Evolutionary conservation across 2,329 filamentous ascomycete species (phyloP).

Genomic region (Colletotrichum siamense): DNA sequence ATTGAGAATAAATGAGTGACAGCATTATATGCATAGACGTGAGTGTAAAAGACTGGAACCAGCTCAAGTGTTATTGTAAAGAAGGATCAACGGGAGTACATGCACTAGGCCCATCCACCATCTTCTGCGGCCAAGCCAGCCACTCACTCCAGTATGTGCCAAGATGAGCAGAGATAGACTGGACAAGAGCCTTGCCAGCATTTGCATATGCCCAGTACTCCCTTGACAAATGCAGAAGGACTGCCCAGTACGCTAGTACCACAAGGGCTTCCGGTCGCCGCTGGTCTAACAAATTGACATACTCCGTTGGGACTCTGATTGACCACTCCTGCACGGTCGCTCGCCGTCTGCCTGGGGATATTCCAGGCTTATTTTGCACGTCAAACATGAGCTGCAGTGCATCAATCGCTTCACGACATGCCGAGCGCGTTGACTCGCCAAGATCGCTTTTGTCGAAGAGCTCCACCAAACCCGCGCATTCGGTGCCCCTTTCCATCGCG

Average conservation of each 20-base stretch:
- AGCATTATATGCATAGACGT: neutral
- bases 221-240: slow-evolving; percentile 41
- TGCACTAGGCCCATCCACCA: rapidly evolving
- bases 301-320: slow-evolving; percentile 36
- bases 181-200: slow-evolving; percentile 33
- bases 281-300: slow-evolving; percentile 37
- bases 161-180: slow-evolving; percentile 28
- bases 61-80: neutral
- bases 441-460: slow-evolving; percentile 24
- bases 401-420: slow-evolving; percentile 27
- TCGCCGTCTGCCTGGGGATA: slow-evolving; percentile 25
- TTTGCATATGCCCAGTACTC: slow-evolving; percentile 38
- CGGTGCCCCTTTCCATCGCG: neutral
- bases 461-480: slow-evolving; percentile 30
- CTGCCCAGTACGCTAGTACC: slow-evolving; percentile 46
- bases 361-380: slow-evolving; percentile 4
- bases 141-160: slow-evolving; percentile 35
- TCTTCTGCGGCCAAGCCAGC: slow-evolving; percentile 24
- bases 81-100: neutral
- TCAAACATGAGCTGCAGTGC: slow-evolving; percentile 36
- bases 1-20: neutral
- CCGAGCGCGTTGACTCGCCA: slow-evolving; percentile 20
- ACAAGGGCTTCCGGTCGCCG: slow-evolving; percentile 43
- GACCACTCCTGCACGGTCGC: slow-evolving; percentile 33
- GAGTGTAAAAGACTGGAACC: neutral